Evolutionary conservation across 2,329 filamentous ascomycete species (phyloP).

Genomic region (Aspergillus piperis): DNA sequence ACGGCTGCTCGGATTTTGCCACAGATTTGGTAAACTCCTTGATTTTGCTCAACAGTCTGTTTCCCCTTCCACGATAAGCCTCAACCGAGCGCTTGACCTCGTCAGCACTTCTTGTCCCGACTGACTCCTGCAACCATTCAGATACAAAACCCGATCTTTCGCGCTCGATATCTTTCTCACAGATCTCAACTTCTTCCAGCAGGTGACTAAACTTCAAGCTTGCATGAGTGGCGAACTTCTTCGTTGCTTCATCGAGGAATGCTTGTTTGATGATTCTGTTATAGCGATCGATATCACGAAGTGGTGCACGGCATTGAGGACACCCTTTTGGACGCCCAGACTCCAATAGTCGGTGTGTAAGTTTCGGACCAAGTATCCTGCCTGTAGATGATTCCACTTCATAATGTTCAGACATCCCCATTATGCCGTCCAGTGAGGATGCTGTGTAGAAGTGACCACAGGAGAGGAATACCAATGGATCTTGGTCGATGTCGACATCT

Average conservation of each 20-base stretch:
- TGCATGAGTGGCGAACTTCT: constrained; percentile 11
- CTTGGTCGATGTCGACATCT: constrained; percentile 12
- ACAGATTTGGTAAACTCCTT: constrained; percentile 7
- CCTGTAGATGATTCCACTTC: not conserved
- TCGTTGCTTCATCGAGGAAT: constrained; percentile 17
- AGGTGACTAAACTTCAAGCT: not conserved
- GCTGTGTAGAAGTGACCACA: constrained; percentile 20
- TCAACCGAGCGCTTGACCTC: not conserved
- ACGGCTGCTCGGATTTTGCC: constrained; percentile 4
- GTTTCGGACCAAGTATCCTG: not conserved
- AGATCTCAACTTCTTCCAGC: not conserved
- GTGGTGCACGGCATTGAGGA: constrained; percentile 15
- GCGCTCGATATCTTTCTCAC: not conserved
- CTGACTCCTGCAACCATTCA: not conserved
- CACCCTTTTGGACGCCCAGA: constrained; percentile 5
- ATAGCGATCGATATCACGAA: constrained; percentile 18
- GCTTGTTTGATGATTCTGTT: constrained; percentile 16
- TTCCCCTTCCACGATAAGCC: not conserved
- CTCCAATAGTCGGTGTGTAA: not conserved
- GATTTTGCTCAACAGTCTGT: not conserved
- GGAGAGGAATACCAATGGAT: constrained; percentile 14
- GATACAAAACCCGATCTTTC: not conserved
- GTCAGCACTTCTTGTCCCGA: not conserved
- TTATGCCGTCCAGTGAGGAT: constrained; percentile 12
- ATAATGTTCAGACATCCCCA: constrained; percentile 14